These are phyloP conservation scores for Fonsecaea monophora DNA, from an alignment of 2,329 filamentous ascomycete species.

Conservation along the genomic window DNA sequence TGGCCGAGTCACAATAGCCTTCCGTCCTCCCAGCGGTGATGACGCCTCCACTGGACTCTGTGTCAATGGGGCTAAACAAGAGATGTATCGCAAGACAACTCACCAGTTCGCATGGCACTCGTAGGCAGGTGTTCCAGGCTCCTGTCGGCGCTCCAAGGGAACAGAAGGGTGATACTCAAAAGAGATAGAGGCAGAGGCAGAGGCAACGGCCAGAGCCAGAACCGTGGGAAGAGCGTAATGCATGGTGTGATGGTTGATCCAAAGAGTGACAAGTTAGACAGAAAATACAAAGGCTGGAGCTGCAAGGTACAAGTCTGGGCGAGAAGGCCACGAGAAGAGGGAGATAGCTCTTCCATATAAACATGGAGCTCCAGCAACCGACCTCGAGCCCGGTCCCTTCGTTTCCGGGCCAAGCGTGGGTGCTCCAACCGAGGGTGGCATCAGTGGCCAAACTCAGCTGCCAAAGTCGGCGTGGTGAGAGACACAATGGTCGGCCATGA, in stretches of 20 bases:
- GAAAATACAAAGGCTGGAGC: background rate
- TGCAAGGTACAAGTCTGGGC: background rate
- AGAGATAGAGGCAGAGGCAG: constrained; percentile 14
- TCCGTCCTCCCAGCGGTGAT: constrained; percentile 40
- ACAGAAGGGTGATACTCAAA: constrained; percentile 27
- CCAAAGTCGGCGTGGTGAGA: background rate
- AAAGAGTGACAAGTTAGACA: background rate
- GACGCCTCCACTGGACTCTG: constrained; percentile 39
- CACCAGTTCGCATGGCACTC: constrained; percentile 48
- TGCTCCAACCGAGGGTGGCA: background rate
- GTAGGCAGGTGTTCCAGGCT: constrained; percentile 44
- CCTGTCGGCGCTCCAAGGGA: constrained; percentile 32
- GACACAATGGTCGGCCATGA: background rate
- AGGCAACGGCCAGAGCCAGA: constrained; percentile 20
- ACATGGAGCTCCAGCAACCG: background rate
- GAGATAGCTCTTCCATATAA: background rate
- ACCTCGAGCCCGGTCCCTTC: background rate
- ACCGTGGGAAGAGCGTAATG: constrained; percentile 17
- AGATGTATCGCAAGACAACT: background rate
- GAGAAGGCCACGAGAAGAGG: constrained; percentile 3
- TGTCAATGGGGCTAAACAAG: background rate
- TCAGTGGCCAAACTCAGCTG: no score
- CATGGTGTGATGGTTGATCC: constrained; percentile 22
- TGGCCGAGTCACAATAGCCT: constrained; percentile 42
- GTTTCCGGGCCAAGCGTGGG: background rate